These are phyloP conservation scores for Beta corolliflora DNA, from an alignment of 179 eudicot species.

Conservation along the genomic window DNA sequence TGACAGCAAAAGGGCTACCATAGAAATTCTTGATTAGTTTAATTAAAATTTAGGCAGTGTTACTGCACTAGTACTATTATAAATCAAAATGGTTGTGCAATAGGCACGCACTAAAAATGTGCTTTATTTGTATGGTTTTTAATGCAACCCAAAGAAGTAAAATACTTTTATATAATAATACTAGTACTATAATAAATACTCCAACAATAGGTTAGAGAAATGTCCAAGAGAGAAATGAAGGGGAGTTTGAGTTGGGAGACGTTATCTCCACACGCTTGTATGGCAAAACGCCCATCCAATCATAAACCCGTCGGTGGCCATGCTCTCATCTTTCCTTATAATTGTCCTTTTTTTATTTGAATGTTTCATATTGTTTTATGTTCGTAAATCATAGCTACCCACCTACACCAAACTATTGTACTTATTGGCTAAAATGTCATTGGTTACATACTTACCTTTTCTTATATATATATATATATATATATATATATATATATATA, in stretches of 20 bases:
- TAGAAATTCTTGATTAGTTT: no score
- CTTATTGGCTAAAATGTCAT: background rate
- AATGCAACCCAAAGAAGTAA: background rate
- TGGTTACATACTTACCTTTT: no score
- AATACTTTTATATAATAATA: no score
- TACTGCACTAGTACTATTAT: background rate
- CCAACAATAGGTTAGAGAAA: no score
- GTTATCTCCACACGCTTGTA: conserved; percentile 24
- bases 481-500: no score
- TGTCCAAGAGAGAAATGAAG: no score
- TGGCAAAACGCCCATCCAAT: conserved; percentile 11
- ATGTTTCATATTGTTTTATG: conserved; percentile 6
- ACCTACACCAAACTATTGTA: background rate
- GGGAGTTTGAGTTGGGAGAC: background rate
- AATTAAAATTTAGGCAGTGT: no score
- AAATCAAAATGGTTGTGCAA: background rate
- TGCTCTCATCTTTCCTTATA: background rate
- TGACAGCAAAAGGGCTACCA: no score
- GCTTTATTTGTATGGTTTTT: background rate
- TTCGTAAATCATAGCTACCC: conserved; percentile 3
- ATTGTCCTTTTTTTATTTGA: background rate
- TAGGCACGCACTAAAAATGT: conserved; percentile 12
- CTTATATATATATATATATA: no score
- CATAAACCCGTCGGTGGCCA: conserved; percentile 22
- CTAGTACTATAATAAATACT: no score